Base-by-base conservation (phyloP, 371 early-diverging fungal genomes). In the Coemansia sp. region DNA sequence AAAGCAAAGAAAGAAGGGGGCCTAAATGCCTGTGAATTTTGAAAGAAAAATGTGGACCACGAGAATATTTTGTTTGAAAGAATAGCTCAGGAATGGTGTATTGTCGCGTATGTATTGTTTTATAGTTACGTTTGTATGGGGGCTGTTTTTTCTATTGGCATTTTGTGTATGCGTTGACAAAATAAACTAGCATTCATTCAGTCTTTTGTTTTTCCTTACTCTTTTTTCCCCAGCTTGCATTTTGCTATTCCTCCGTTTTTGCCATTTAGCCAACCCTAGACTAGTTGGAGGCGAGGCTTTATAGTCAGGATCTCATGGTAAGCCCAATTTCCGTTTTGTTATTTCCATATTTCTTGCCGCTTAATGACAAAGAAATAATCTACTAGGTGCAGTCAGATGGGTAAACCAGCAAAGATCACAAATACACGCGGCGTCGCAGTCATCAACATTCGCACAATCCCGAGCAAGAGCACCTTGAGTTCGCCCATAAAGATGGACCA, bases 381-480 rank as follows among this genome's bases (percentile, higher is more conserved):
- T 11, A 9, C 2, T 37, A 37, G 37, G 37, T 37, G 20, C 50
- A 18, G 18, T 26, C 54, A 54, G 54, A 57, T 57, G 58, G 39
- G n/a, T 18, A 37, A 39, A 18, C 7, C 39, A 12, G 37, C 21
- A 8, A 9, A 37, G 12, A 39, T 21, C 21, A 11, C 20, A 5
- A 50, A 12, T 16, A 33, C 12, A 23, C 52, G 51, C 9, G 28
- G 53, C 54, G 16, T 47, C 18, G 28, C 47, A 8, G 40, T 23
- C 44, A 47, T 59, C 60, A 59, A 44, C 47, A 40, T 42, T 28
- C n/a, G 62, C 28, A 26, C 51, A 11, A 40, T n/a, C 0, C 30
- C 14, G 30, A 37, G 62, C 62, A 62, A 47, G 47, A 37, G 58
- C 21, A 48, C n/a, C n/a, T n/a, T 44, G 16, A 51, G 25, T 4